Conservation (phyloP, 257 asterid genomes). For the Primulina eburnea region DNA sequence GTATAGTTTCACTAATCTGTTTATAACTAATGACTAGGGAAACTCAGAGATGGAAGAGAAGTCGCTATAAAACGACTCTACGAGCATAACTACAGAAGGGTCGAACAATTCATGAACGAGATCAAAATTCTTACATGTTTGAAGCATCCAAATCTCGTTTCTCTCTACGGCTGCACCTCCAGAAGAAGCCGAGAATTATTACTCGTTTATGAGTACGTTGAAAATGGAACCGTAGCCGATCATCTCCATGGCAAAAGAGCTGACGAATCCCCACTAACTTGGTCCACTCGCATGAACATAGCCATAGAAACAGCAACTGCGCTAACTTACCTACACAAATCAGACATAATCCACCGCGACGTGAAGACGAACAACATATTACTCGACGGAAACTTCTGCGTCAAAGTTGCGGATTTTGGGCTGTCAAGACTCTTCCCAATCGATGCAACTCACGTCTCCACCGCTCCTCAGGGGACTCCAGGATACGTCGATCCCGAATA, state of each 20-base stretch:
- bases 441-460: constrained; percentile 68
- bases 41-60: constrained; percentile 73
- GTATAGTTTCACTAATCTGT: background rate
- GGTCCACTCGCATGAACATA: constrained; percentile 61
- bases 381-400: constrained; percentile 52
- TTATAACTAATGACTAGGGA: constrained; percentile 39
- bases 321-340: constrained; percentile 62
- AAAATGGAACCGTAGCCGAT: constrained; percentile 73
- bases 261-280: constrained; percentile 37
- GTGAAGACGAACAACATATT: constrained; percentile 73
- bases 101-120: constrained; percentile 74
- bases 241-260: constrained; percentile 60
- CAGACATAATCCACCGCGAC: constrained; percentile 68
- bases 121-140: constrained; percentile 57
- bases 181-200: constrained; percentile 63
- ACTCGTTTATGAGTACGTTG: constrained; percentile 74
- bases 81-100: constrained; percentile 64
- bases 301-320: constrained; percentile 74
- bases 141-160: constrained; percentile 66
- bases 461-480: constrained; percentile 86
- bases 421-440: constrained; percentile 60
- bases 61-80: constrained; percentile 80
- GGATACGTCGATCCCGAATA: constrained; percentile 88
- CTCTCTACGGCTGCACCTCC: constrained; percentile 78
- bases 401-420: constrained; percentile 85